Conservation (phyloP, 2,329 filamentous ascomycete genomes). For the Exophiala bonariae region DNA sequence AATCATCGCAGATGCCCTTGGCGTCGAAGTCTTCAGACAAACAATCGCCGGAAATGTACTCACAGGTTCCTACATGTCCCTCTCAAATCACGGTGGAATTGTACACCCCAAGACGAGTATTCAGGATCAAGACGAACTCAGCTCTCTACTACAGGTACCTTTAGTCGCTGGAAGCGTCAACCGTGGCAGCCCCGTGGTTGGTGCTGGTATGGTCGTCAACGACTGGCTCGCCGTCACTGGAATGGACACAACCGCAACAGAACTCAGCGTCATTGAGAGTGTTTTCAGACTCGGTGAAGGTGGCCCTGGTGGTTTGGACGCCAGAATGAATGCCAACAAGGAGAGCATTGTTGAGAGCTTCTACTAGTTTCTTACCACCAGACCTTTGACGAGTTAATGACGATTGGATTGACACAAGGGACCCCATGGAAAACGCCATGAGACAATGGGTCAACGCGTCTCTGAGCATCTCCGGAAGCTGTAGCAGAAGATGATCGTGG, state of each 20-base stretch:
- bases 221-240: constrained; percentile 97
- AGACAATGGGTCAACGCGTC: too few species aligned
- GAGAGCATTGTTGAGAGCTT: constrained; percentile 99
- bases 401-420: too few species aligned
- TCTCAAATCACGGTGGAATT: constrained; percentile 93
- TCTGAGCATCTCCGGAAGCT: too few species aligned
- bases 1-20: constrained; percentile 87
- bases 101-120: constrained; percentile 97
- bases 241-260: constrained; percentile 93
- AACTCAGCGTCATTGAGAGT: constrained; percentile 92
- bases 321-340: constrained; percentile 74
- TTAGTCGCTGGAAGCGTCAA: constrained; percentile 94
- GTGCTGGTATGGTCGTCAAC: constrained; percentile 94
- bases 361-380: constrained; percentile 62
- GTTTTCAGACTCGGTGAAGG: constrained; percentile 95
- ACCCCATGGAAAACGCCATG: too few species aligned
- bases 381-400: too few species aligned
- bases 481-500: too few species aligned
- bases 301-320: constrained; percentile 61
- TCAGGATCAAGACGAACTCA: constrained; percentile 97
- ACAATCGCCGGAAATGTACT: constrained; percentile 97
- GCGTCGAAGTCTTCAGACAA: constrained; percentile 68
- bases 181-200: constrained; percentile 89
- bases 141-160: constrained; percentile 88
- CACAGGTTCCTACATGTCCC: constrained; percentile 92